phyloP scores from a whole-genome alignment of 140 eudicot genomes.

The Erigeron philadelphicus region DNA sequence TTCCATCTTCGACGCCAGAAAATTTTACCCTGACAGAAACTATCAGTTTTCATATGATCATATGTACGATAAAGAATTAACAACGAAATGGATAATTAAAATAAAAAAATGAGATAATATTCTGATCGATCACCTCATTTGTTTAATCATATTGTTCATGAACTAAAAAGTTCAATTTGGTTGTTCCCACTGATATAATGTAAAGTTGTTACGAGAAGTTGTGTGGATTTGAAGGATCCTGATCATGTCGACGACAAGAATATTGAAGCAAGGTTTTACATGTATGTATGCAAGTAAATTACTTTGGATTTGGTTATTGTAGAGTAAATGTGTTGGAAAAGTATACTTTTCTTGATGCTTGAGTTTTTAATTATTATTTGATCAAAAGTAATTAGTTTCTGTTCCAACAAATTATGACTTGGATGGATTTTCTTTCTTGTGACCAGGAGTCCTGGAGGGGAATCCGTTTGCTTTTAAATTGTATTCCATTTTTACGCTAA shows the following conservation, averaged over 20 bases:
- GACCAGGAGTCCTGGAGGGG: no score
- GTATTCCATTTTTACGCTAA: no score
- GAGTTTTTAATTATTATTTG: background rate
- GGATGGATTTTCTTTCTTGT: no score
- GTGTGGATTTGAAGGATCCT: constrained; percentile 11
- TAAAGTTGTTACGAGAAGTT: background rate
- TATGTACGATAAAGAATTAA: background rate
- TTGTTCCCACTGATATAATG: background rate
- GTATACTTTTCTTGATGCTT: constrained; percentile 37
- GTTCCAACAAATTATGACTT: no score
- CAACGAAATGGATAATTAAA: background rate
- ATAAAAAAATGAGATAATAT: background rate
- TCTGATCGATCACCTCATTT: constrained; percentile 31
- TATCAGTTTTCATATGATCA: constrained; percentile 13
- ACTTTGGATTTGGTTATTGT: constrained; percentile 27
- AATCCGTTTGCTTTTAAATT: no score
- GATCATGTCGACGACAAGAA: no score
- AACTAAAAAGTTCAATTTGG: background rate
- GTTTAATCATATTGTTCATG: constrained; percentile 41
- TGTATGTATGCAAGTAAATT: constrained; percentile 2
- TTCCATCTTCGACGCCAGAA: constrained; percentile 38
- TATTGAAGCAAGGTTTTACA: constrained; percentile 24
- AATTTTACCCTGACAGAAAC: constrained; percentile 41
- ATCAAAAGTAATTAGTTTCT: constrained; percentile 5
- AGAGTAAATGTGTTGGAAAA: constrained; percentile 26